phyloP scores from a whole-genome alignment of 305 asterid genomes.

The Lippia alba region DNA sequence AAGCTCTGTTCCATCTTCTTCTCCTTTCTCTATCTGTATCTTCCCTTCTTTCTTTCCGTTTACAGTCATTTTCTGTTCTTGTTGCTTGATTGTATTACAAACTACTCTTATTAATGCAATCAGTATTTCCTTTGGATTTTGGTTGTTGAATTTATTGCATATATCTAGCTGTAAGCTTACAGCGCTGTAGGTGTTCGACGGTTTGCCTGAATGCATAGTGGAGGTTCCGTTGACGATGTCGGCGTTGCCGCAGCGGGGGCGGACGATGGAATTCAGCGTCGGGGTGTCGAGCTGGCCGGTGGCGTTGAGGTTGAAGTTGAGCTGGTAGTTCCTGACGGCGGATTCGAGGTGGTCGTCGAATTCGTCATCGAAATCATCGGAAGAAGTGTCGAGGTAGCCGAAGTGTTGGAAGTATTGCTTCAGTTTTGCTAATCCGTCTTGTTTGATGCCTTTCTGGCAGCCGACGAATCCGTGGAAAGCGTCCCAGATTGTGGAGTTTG shows the following conservation, averaged over 20 bases:
- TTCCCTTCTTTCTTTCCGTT: too few species aligned
- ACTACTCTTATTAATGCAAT: too few species aligned
- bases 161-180: too few species aligned
- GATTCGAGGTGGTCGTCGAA: conserved; percentile 62
- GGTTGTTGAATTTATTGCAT: too few species aligned
- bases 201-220: conserved; percentile 64
- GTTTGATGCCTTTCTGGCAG: conserved; percentile 63
- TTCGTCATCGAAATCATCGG: conserved; percentile 57
- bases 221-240: conserved; percentile 73
- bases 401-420: conserved; percentile 70
- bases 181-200: conserved; percentile 26
- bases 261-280: conserved; percentile 55
- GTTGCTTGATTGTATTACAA: too few species aligned
- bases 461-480: conserved; percentile 54
- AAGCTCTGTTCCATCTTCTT: too few species aligned
- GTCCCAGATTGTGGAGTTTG: conserved; percentile 67
- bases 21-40: too few species aligned
- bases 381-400: conserved; percentile 61
- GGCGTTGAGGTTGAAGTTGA: conserved; percentile 69
- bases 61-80: too few species aligned
- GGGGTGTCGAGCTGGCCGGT: conserved; percentile 66
- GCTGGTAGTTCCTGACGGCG: conserved; percentile 72
- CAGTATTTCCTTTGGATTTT: too few species aligned
- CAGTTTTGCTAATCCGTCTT: conserved; percentile 55
- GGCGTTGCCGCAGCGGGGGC: conserved; percentile 82